Percentiles rank a stretch among this genome's conserved stretches.
These are phyloP conservation scores for Globisporangium spinosum DNA, from an alignment of 352 stramenopile genomes.

Conservation along the genomic window DNA sequence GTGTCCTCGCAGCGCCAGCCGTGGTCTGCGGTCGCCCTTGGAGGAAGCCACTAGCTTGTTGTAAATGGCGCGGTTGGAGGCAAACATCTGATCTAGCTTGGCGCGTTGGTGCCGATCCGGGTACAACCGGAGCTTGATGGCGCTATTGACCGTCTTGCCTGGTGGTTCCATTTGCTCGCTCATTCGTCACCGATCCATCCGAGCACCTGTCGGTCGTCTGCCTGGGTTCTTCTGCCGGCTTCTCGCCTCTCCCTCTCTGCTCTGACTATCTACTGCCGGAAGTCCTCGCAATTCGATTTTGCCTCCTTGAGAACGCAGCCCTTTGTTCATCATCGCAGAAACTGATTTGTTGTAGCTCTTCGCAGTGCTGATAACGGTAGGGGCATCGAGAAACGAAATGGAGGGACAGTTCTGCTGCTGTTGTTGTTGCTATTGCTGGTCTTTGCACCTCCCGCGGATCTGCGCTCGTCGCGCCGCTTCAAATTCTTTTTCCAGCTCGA, in stretches of 20 bases:
- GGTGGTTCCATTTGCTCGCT: no score
- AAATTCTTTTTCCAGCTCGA: conserved; percentile 63
- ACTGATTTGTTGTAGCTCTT: neutral
- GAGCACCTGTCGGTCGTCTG: no score
- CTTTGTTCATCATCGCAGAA: neutral
- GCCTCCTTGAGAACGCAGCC: neutral
- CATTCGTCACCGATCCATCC: no score
- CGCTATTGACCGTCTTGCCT: neutral
- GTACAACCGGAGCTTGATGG: neutral
- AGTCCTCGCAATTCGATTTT: neutral
- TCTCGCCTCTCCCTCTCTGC: neutral
- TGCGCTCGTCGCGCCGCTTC: conserved; percentile 39
- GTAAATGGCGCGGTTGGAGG: neutral
- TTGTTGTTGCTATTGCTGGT: conserved; percentile 4
- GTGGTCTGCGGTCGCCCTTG: neutral
- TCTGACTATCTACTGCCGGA: neutral
- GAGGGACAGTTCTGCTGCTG: neutral
- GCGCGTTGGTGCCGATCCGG: neutral
- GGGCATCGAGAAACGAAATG: neutral
- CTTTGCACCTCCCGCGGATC: conserved; percentile 21
- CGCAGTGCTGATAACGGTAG: neutral
- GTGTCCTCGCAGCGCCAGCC: neutral
- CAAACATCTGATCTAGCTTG: neutral
- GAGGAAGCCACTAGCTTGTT: neutral
- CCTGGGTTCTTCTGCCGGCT: neutral